Evolutionary conservation across 2,329 filamentous ascomycete genomes (phyloP).

Genomic region (Epicoccum sorghinum): DNA sequence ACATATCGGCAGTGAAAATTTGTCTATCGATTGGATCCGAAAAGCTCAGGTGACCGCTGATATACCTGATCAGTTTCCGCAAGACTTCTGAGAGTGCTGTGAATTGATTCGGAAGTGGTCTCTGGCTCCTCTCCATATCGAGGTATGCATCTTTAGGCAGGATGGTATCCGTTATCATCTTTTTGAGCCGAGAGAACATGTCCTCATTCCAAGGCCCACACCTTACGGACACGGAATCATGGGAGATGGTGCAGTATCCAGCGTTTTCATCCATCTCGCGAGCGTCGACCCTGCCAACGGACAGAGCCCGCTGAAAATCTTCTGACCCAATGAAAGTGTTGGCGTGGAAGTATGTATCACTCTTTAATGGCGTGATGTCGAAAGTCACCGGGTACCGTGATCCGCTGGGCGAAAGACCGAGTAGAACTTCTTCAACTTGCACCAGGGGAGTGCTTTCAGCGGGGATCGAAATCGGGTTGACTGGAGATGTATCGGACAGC

Average conservation of each 20-base stretch:
- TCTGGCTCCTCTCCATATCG: background rate
- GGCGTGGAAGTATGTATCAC: constrained; percentile 62
- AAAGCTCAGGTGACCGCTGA: constrained; percentile 58
- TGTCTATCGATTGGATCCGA: constrained; percentile 61
- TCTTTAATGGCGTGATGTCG: constrained; percentile 55
- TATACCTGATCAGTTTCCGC: constrained; percentile 57
- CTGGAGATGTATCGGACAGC: background rate
- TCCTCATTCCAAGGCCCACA: constrained; percentile 64
- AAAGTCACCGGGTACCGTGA: constrained; percentile 61
- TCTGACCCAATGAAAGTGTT: constrained; percentile 65
- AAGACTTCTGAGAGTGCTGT: constrained; percentile 34
- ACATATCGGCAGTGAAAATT: constrained; percentile 53
- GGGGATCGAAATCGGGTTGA: background rate
- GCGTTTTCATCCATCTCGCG: constrained; percentile 53
- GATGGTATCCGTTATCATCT: constrained; percentile 19
- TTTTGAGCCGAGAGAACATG: constrained; percentile 51
- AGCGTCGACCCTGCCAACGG: constrained; percentile 1
- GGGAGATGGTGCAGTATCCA: constrained; percentile 48
- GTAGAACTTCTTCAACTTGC: constrained; percentile 22
- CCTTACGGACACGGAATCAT: constrained; percentile 43
- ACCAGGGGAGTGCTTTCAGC: background rate
- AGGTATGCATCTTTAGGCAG: constrained; percentile 1
- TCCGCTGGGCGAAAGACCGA: constrained; percentile 57
- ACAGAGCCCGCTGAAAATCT: constrained; percentile 56
- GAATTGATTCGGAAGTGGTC: constrained; percentile 1